A percentile compares a stretch with the other conserved stretches of the same genome.
phyloP scores from a whole-genome alignment of 2,329 filamentous ascomycete genomes.

The Stemphylium lycopersici region DNA sequence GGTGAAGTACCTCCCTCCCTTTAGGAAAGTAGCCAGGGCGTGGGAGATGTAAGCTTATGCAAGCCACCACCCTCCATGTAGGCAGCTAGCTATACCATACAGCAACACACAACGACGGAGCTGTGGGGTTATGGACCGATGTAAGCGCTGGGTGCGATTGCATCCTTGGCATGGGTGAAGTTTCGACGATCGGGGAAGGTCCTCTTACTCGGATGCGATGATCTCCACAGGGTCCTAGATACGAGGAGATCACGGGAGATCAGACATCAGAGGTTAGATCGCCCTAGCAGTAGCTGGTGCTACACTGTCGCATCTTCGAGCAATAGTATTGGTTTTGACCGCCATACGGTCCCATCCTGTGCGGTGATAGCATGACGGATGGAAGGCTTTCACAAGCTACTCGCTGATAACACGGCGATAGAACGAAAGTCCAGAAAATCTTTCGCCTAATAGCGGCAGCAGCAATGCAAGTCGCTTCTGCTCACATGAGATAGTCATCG shows the following conservation, averaged over 20 bases:
- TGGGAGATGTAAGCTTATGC: slow-evolving; percentile 5
- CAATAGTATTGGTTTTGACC: background rate
- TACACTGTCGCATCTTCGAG: background rate
- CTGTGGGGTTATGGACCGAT: background rate
- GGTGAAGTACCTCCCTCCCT: background rate
- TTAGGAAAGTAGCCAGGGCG: background rate
- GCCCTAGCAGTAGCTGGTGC: background rate
- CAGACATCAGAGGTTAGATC: background rate
- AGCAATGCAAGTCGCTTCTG: background rate
- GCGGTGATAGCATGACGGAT: background rate
- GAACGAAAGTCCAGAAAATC: background rate
- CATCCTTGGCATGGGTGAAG: slow-evolving; percentile 10
- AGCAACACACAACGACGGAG: slow-evolving; percentile 4
- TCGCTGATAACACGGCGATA: background rate
- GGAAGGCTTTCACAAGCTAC: background rate
- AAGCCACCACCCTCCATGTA: background rate
- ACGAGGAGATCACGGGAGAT: slow-evolving; percentile 15
- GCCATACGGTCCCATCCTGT: background rate
- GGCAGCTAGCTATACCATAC: slow-evolving; percentile 6
- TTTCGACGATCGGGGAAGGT: slow-evolving; percentile 15
- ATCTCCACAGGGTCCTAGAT: slow-evolving; percentile 16
- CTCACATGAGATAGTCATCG: background rate
- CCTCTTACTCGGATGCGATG: background rate
- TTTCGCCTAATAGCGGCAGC: background rate
- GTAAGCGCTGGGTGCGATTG: slow-evolving; percentile 14